Base-by-base conservation (phyloP, 495 filamentous ascomycete species). In the Xylaria flabelliformis region DNA sequence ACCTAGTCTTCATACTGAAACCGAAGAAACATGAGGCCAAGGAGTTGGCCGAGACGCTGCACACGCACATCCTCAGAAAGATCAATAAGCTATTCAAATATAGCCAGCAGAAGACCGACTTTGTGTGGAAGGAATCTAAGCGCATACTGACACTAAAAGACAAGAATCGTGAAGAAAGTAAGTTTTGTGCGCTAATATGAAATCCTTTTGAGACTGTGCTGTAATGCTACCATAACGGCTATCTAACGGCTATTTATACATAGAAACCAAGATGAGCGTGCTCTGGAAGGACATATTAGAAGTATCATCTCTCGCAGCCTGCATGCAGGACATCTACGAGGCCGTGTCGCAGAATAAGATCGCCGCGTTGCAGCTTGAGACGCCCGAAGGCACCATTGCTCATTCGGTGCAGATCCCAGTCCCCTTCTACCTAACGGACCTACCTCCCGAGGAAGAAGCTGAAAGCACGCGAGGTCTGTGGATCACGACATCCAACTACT, bases 1-100 rank as follows among this genome's bases (percentile, higher is more conserved):
- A 98, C 82, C 89, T 98, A 44, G 93, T 97, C 17, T 98, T 98
- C 81, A 92, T 97, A 44, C 82, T 97, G 62, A 91, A 93, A 76
- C 91, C 93, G 3, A 92, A 92, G 48, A 86, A 91, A 62, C 82
- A 93, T 53, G 93, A 97, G 79, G 91, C 91, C 74, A 91, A 91
- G 59, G 83, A 90, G 63, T 85, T 94, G 26, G 86, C 94, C 59
- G 87, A 90, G 67, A 90, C 95, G 64, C 91, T 98, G 78, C 97
- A 95, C 77, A 87, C 93, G 66, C 90, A 97, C 78, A 90, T 97
- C 29, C 91, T 93, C 74, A 95, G 92, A 81, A 95, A 95, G 78
- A 91, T 97, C 72, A 92, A 93, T 69, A 94, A 95, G 80, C 92
- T 92, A 4, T 87, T 97, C 72, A 95, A 94, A 75, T 94, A 93